phyloP scores from a whole-genome alignment of 345 rosid species.

The Populus simonii region DNA sequence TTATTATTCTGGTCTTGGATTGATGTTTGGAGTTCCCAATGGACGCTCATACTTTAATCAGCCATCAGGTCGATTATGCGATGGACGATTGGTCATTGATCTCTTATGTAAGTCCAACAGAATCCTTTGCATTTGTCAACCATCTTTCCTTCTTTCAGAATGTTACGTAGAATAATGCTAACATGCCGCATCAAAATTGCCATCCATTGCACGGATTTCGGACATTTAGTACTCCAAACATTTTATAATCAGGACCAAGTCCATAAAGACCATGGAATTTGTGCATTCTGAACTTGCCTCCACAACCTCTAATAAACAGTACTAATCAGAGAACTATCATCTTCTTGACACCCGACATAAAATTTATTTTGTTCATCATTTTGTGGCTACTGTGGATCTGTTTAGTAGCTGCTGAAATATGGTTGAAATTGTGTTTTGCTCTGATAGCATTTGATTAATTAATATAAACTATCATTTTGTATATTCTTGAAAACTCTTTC shows the following conservation, averaged over 20 bases:
- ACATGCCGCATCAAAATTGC: neutral
- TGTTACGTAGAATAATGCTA: neutral
- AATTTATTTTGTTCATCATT: neutral
- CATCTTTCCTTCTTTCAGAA: neutral
- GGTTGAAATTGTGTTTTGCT: too few relatives aligned
- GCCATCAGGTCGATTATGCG: conserved; percentile 33
- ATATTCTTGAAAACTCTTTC: too few relatives aligned
- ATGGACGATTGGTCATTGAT: conserved; percentile 60
- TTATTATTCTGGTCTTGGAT: conserved; percentile 16
- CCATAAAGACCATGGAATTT: neutral
- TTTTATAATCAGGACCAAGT: neutral
- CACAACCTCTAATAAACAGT: too few relatives aligned
- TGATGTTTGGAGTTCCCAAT: conserved; percentile 39
- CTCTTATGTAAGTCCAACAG: conserved; percentile 44
- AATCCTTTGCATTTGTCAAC: neutral
- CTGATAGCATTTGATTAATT: too few relatives aligned
- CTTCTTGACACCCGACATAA: too few relatives aligned
- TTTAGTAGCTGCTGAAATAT: too few relatives aligned
- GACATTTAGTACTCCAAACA: neutral
- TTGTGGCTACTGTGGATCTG: neutral
- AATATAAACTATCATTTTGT: too few relatives aligned
- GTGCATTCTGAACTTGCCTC: too few relatives aligned
- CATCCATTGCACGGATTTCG: neutral
- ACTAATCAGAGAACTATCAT: too few relatives aligned
- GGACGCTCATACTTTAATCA: conserved; percentile 49